phyloP scores from a whole-genome alignment of 768 basidiomycete species.

The Chalciporus pseudorubinellus region DNA sequence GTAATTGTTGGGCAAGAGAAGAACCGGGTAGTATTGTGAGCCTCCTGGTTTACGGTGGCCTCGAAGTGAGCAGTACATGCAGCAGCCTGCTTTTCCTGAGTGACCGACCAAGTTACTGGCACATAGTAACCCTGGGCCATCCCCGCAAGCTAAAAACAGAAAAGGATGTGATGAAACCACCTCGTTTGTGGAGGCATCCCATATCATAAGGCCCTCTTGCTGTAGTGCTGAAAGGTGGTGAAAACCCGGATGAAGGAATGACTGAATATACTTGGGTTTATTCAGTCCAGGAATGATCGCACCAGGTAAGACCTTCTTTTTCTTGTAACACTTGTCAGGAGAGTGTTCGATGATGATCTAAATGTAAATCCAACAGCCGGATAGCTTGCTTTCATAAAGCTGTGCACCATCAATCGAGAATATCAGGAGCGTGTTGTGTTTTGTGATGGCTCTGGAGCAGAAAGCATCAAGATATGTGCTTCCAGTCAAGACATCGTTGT shows the following conservation, averaged over 20 bases:
- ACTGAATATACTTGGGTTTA: background rate
- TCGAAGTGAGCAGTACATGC: no score
- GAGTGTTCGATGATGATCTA: background rate
- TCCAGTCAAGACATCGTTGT: no score
- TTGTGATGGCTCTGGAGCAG: no score
- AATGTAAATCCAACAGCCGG: background rate
- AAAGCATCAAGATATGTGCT: no score
- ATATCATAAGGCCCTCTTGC: background rate
- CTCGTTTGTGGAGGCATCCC: background rate
- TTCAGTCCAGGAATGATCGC: background rate
- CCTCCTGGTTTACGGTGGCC: no score
- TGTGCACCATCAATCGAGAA: background rate
- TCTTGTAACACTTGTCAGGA: background rate
- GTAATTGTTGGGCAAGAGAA: background rate
- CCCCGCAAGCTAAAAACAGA: background rate
- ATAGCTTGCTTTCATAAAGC: background rate
- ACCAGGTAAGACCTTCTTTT: background rate
- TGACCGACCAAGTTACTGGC: background rate
- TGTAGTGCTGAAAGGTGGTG: background rate
- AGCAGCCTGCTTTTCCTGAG: background rate
- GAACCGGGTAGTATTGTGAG: background rate
- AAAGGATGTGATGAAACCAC: background rate
- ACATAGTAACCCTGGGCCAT: background rate
- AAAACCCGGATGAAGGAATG: background rate
- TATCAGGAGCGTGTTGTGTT: background rate